A percentile compares a stretch with the other conserved stretches of the same genome.
Evolutionary conservation across 164 flowering plant species (phyloP).

Genomic region (Berberis vulgaris): DNA sequence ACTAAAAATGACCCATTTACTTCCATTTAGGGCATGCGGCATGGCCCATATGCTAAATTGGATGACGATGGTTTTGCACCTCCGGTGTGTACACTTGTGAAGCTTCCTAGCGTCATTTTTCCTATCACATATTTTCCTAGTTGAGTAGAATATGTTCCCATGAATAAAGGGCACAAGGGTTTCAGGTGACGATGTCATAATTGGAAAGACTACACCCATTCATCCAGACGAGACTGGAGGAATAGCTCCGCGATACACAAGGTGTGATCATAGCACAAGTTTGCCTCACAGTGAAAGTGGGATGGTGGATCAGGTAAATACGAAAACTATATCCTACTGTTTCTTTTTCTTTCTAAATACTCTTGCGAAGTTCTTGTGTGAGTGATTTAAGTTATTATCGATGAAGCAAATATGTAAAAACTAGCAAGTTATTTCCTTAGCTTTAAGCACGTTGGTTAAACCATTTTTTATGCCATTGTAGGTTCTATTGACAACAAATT

Average conservation of each 20-base stretch:
- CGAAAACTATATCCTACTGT: not conserved
- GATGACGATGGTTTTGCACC: conserved; percentile 99
- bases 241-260: conserved; percentile 66
- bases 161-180: conserved; percentile 75
- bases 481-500: conserved; percentile 92
- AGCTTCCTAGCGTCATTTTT: not conserved
- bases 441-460: not conserved
- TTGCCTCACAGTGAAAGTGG: conserved; percentile 96
- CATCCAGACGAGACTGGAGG: conserved; percentile 79
- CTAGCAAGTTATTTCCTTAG: too few species aligned
- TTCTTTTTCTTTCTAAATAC: too few species aligned
- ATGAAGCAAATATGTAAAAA: too few species aligned
- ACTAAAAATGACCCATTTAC: not conserved
- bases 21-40: conserved; percentile 82
- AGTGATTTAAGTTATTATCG: too few species aligned
- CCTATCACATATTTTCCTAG: not conserved
- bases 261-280: conserved; percentile 93
- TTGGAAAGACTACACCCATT: conserved; percentile 93
- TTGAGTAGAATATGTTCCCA: not conserved
- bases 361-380: too few species aligned
- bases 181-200: conserved; percentile 97
- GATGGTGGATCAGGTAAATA: conserved; percentile 79
- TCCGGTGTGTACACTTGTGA: conserved; percentile 46
- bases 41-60: conserved; percentile 95
- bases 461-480: conserved; percentile 17